Evolutionary conservation across 345 rosid species (phyloP).

Genomic region (Gossypioides kirkii): DNA sequence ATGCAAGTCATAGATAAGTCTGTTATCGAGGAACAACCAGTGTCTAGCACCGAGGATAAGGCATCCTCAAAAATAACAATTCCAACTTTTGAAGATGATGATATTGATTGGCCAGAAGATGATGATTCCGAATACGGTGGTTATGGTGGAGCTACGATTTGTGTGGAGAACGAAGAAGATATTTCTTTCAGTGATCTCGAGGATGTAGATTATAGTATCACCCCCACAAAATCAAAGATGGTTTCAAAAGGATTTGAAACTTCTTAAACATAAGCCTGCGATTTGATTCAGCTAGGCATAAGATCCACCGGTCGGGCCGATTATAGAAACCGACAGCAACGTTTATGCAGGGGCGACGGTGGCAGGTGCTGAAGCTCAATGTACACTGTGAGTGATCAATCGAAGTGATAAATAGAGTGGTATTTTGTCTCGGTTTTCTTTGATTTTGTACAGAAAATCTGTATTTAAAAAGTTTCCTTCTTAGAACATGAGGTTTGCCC

Average conservation of each 20-base stretch:
- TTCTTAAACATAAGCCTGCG: slow-evolving; percentile 6
- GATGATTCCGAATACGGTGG: slow-evolving; percentile 55
- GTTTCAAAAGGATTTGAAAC: slow-evolving; percentile 18
- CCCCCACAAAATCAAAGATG: slow-evolving; percentile 40
- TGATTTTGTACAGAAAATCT: not conserved
- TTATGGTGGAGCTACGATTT: slow-evolving; percentile 22
- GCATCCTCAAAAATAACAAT: slow-evolving; percentile 34
- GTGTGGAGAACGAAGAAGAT: slow-evolving; percentile 64
- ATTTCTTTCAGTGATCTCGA: slow-evolving; percentile 93
- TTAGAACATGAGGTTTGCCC: not conserved
- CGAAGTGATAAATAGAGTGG: slow-evolving; percentile 17
- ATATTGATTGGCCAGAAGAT: slow-evolving; percentile 76
- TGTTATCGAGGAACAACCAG: slow-evolving; percentile 50
- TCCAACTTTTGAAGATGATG: slow-evolving; percentile 51
- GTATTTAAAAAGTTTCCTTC: not conserved
- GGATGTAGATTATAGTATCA: slow-evolving; percentile 45
- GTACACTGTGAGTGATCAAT: slow-evolving; percentile 4
- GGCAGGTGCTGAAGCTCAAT: slow-evolving; percentile 7
- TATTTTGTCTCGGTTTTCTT: not conserved
- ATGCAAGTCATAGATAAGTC: slow-evolving; percentile 52
- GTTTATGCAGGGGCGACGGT: not conserved
- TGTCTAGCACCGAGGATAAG: slow-evolving; percentile 30
- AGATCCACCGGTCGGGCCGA: not conserved
- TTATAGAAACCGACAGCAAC: not conserved
- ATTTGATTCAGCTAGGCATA: slow-evolving; percentile 13